Evolutionary conservation across 108 stramenopile genomes (phyloP).

Genomic region (Skeletonema tropicum): DNA sequence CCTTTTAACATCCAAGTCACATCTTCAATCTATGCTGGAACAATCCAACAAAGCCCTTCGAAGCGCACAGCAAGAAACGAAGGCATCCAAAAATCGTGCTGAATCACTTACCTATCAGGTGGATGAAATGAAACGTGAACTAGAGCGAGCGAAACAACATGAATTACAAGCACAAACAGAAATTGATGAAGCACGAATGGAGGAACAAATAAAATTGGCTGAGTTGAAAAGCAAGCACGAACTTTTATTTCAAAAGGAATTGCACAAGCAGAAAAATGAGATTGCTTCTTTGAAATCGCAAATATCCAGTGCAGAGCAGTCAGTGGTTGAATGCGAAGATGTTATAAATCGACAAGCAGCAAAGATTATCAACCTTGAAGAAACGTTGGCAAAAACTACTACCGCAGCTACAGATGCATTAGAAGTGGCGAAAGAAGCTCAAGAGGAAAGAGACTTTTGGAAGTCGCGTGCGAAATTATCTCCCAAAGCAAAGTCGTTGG

Average conservation of each 20-base stretch:
- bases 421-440: background rate
- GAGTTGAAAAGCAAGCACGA: background rate
- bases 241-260: background rate
- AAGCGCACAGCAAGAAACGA: background rate
- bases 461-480: background rate
- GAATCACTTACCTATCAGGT: background rate
- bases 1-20: background rate
- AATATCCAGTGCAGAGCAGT: background rate
- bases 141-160: background rate
- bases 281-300: background rate
- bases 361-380: background rate
- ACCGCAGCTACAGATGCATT: background rate
- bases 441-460: background rate
- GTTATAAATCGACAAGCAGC: background rate
- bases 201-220: background rate
- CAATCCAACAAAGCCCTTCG: background rate
- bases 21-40: background rate
- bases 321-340: background rate
- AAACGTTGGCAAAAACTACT: background rate
- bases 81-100: background rate
- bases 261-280: background rate
- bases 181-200: background rate
- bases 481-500: background rate
- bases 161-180: background rate
- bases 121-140: constrained; percentile 2